Percentiles rank a stretch among this genome's conserved stretches.
These are phyloP conservation scores for Saprolegnia diclina DNA, from an alignment of 352 stramenopile species.

Conservation along the genomic window DNA sequence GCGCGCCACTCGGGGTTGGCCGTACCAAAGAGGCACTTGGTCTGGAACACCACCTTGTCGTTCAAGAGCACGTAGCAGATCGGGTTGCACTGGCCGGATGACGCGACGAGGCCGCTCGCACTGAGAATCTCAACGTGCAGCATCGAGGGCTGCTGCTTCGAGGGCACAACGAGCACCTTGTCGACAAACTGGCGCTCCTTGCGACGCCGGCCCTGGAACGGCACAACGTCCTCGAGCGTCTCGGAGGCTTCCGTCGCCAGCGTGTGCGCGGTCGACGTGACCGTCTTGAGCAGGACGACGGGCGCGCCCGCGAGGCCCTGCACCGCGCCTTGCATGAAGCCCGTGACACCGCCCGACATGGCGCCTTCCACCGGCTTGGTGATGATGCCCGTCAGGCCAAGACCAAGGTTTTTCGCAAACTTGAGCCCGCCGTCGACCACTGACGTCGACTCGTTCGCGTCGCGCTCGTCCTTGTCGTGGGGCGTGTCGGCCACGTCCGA, in stretches of 20 bases:
- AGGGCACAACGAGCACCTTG: constrained; percentile 42
- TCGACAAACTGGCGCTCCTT: constrained; percentile 64
- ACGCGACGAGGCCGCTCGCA: constrained; percentile 62
- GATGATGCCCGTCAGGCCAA: constrained; percentile 80
- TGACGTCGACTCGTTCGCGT: constrained; percentile 31
- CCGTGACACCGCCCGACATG: constrained; percentile 68
- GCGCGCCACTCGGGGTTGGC: constrained; percentile 78
- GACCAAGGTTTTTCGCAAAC: constrained; percentile 80
- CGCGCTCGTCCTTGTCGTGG: constrained; percentile 21
- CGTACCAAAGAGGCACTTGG: constrained; percentile 78
- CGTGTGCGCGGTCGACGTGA: constrained; percentile 81
- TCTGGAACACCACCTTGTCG: constrained; percentile 59
- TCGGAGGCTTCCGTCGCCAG: constrained; percentile 71
- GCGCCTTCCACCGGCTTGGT: constrained; percentile 82
- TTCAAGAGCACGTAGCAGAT: constrained; percentile 71
- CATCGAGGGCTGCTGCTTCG: constrained; percentile 49
- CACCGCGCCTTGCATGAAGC: constrained; percentile 69
- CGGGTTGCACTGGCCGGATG: constrained; percentile 60
- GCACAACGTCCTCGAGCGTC: constrained; percentile 71
- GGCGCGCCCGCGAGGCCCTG: constrained; percentile 73
- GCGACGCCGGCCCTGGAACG: constrained; percentile 67
- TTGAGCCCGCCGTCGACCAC: constrained; percentile 54
- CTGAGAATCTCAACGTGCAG: constrained; percentile 64
- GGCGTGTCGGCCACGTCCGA: constrained; percentile 28
- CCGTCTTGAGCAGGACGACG: constrained; percentile 71